Base-by-base conservation (phyloP, 164 flowering plant genomes). In the Vitis riparia region DNA sequence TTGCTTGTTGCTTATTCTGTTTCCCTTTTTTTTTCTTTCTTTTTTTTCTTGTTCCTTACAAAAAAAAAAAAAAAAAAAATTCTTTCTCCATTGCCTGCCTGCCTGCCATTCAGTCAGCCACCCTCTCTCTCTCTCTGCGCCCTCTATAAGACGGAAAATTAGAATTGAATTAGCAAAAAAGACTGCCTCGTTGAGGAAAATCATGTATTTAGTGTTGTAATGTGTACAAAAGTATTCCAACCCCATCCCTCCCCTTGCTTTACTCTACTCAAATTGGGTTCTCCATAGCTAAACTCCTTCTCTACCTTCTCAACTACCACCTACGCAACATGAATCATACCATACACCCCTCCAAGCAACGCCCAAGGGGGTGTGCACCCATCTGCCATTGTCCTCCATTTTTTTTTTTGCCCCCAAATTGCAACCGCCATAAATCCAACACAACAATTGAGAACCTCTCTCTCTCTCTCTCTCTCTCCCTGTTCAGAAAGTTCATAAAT, bases 211-310 rank as follows among this genome's bases (percentile, higher is more conserved):
- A 48, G 67, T 71, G 68, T 71, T 47, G 68, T 71, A 56, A 64
- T 71, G 73, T 71, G 68, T 71, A 71, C 73, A 69, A 52, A 68
- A 69, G 65, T 53, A 71, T 67, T 52, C 32, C 62, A 63, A 53
- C 37, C 30, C 32, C 62, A 63, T 32, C 37, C 30, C 8, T 11
- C 11, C 44, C n/a, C 27, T 11, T 30, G 8, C 2, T 5, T 3
- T 9, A 5, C 37, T 9, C 51, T 11, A 8, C 8, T 3, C 5
- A n/a, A 32, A 32, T 32, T 6, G 5, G 44, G 7, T 32, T 37
- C 11, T 51, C 32, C 62, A 59, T 11, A 59, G 12, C 62, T 61
- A 15, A 16, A 47, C 66, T 47, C 51, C 37, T 47, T 3, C 51
- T 16, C 11, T n/a, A 5, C 66, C 19, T 16, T 8, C 64, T 61